These are phyloP conservation scores for Thermochaetoides dissita DNA, from an alignment of 2,329 filamentous ascomycete genomes.

Conservation along the genomic window DNA sequence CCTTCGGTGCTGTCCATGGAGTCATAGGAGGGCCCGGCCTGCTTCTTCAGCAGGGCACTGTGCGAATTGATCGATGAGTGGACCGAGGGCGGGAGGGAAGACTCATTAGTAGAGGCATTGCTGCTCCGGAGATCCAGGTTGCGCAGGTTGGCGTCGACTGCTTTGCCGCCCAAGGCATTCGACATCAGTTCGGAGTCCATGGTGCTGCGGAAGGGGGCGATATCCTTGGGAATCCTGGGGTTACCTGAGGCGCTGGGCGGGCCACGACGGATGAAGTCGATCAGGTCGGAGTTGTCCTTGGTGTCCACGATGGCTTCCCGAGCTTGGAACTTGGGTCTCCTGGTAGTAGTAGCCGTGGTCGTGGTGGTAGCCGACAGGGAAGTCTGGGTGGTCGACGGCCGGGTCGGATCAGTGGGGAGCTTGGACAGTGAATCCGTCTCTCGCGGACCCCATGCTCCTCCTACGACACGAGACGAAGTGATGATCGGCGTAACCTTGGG, in stretches of 20 bases:
- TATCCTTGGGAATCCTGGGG: constrained; percentile 65
- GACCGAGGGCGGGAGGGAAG: constrained; percentile 36
- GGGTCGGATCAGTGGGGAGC: too few species aligned
- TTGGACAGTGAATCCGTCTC: too few species aligned
- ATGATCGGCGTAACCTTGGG: constrained; percentile 19
- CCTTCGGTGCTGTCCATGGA: constrained; percentile 32
- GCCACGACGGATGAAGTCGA: constrained; percentile 87
- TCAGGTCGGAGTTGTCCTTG: constrained; percentile 66
- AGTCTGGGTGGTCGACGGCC: constrained; percentile 15
- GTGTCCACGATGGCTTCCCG: constrained; percentile 53
- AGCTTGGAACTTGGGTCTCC: constrained; percentile 48
- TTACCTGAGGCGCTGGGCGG: constrained; percentile 48
- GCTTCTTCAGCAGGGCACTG: constrained; percentile 48
- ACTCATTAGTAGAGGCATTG: constrained; percentile 42
- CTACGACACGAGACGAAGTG: constrained; percentile 1
- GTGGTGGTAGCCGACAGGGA: constrained; percentile 22
- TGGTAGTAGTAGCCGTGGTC: constrained; percentile 21
- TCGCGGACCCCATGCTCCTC: too few species aligned
- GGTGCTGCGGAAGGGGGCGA: constrained; percentile 72
- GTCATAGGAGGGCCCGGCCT: constrained; percentile 22
- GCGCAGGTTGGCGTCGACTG: constrained; percentile 42
- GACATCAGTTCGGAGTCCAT: constrained; percentile 73
- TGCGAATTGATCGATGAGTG: constrained; percentile 62
- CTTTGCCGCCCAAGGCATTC: constrained; percentile 38
- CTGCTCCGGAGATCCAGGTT: constrained; percentile 39